A percentile compares a stretch with the other conserved stretches of the same genome.
phyloP scores from a whole-genome alignment of 1,284 basidiomycete species.

The Boletus coffeatus region DNA sequence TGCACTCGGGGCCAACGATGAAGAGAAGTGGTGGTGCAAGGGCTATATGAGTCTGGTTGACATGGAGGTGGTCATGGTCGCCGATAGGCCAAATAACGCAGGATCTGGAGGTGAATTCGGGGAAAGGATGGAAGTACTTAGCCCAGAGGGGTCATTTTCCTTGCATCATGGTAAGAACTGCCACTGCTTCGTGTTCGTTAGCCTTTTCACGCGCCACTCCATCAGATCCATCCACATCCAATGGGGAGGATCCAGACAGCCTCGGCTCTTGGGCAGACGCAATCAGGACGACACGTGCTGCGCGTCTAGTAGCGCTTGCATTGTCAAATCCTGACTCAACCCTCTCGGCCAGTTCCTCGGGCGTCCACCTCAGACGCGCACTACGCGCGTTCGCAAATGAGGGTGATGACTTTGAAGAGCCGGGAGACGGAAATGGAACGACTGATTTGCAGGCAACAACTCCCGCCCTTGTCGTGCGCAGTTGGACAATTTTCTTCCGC shows the following conservation, averaged over 20 bases:
- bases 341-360: slow-evolving; percentile 68
- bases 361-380: slow-evolving; percentile 63
- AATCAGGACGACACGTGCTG: slow-evolving; percentile 69
- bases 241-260: slow-evolving; percentile 3
- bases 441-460: slow-evolving; percentile 3
- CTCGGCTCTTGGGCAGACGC: slow-evolving; percentile 53
- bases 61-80: slow-evolving; percentile 57
- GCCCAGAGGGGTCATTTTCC: slow-evolving; percentile 74
- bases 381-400: slow-evolving; percentile 57
- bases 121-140: slow-evolving; percentile 64
- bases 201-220: neutral
- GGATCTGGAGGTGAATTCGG: slow-evolving; percentile 28
- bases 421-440: slow-evolving; percentile 15
- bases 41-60: slow-evolving; percentile 68
- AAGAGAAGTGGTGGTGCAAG: slow-evolving; percentile 65
- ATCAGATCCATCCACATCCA: slow-evolving; percentile 7
- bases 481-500: slow-evolving; percentile 84
- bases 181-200: neutral
- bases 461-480: slow-evolving; percentile 22
- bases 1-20: slow-evolving; percentile 15
- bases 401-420: slow-evolving; percentile 18
- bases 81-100: slow-evolving; percentile 36
- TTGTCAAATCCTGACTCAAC: slow-evolving; percentile 73
- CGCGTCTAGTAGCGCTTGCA: slow-evolving; percentile 61
- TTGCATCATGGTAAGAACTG: slow-evolving; percentile 54